Evolutionary conservation across 331 rosid genomes (phyloP), one percentile per base, ranked within the genome.

Genomic region (Malus hybrid): DNA sequence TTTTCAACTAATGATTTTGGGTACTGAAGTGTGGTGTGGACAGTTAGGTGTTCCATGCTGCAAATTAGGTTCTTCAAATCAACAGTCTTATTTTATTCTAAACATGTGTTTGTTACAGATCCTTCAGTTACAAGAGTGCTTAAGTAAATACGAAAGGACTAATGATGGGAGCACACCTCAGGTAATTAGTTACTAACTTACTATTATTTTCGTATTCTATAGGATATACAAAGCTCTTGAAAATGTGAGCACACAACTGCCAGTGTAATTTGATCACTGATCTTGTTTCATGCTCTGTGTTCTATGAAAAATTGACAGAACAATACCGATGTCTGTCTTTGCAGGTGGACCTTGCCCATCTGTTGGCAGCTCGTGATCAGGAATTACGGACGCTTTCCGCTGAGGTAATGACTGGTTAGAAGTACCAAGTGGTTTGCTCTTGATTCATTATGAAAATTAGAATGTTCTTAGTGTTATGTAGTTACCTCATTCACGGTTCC

Each of bases 291-390:
- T 28, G 34, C 19, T 28, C 8, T 62, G 4, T 18, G 19, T 6
- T 53, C n/a, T 53, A 19, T 57, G 19, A 53, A 6, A 70, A 56
- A 2, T 13, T 10, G n/a, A 14, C 48, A 71, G 20, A 72, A 22
- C 20, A 36, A 24, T 69, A 72, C 61, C 60, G 69, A 58, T 88
- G 75, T 29, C 36, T 65, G 50, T 44, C 70, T 76, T 78, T 87
- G 42, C 93, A 95, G 99, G 99, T 95, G 87, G 99, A 95, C 86
- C 97, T 95, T 70, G 99, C 97, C 64, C 99, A 95, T 80, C 78
- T 95, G 72, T 83, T 95, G 73, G 97, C 99, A 53, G 96, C 93
- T 44, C 97, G 97, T 79, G 99, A 95, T 86, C 99, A 95, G 82
- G 99, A 95, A 85, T 79, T 95, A 62, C 85, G 97, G 76, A 92